phyloP scores from a whole-genome alignment of 2,329 filamentous ascomycete genomes.

The Elsinoe fawcettii region DNA sequence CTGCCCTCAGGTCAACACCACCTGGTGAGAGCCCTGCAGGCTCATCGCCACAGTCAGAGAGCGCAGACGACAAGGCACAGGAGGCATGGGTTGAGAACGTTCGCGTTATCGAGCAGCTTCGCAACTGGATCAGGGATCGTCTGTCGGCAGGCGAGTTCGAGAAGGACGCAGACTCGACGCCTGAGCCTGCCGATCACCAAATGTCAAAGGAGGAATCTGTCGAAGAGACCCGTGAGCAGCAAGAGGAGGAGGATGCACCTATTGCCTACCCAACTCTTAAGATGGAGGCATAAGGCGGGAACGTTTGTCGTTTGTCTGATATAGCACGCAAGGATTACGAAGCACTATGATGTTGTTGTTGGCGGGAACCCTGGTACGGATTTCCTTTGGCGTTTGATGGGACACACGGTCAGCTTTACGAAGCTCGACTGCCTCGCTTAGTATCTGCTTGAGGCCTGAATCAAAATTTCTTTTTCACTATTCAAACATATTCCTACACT shows the following conservation, averaged over 20 bases:
- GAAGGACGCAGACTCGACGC: constrained; percentile 26
- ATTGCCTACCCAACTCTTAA: constrained; percentile 14
- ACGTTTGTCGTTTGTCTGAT: neutral
- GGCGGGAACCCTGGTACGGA: neutral
- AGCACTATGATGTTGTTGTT: neutral
- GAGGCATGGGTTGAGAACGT: constrained; percentile 57
- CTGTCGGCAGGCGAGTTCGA: constrained; percentile 47
- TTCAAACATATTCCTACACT: neutral
- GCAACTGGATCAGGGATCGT: constrained; percentile 49
- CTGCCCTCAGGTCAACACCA: constrained; percentile 26
- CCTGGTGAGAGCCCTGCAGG: constrained; percentile 22
- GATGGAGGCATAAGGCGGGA: constrained; percentile 3
- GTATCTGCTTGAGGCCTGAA: constrained; percentile 11
- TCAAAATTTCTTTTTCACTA: neutral
- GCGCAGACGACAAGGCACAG: constrained; percentile 39
- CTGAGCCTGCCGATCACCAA: constrained; percentile 18
- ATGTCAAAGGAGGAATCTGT: constrained; percentile 5
- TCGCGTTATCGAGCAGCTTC: constrained; percentile 54
- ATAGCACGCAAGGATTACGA: constrained; percentile 8
- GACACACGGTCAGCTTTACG: constrained; percentile 1
- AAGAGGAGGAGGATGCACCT: constrained; percentile 11
- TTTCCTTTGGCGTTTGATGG: constrained; percentile 4
- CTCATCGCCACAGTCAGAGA: constrained; percentile 21
- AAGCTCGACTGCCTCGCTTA: constrained; percentile 11
- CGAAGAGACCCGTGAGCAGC: neutral